phyloP scores from a whole-genome alignment of 2,329 filamentous ascomycete genomes.

The Teratosphaeria viscida region DNA sequence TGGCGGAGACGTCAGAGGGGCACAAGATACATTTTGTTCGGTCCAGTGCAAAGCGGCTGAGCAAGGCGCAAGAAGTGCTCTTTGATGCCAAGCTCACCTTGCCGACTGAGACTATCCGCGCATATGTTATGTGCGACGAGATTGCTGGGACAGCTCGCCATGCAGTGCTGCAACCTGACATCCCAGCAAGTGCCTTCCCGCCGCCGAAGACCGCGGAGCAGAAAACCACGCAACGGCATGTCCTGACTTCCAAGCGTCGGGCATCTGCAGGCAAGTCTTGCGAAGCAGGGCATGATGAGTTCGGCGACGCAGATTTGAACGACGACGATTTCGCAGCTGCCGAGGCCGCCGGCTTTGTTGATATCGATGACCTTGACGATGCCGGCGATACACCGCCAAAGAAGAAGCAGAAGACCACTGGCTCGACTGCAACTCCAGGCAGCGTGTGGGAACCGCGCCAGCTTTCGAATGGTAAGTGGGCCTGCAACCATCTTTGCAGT shows the following conservation, averaged over 20 bases:
- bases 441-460: conserved; percentile 33
- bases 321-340: conserved; percentile 43
- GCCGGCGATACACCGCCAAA: conserved; percentile 4
- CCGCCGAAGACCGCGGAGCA: conserved; percentile 11
- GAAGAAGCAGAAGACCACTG: conserved; percentile 6
- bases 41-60: conserved; percentile 53
- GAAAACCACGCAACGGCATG: conserved; percentile 1
- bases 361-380: conserved; percentile 43
- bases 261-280: conserved; percentile 2
- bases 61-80: conserved; percentile 49
- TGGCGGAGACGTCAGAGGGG: conserved; percentile 62
- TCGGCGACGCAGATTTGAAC: conserved; percentile 43
- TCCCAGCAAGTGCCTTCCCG: conserved; percentile 38
- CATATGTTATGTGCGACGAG: conserved; percentile 72
- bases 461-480: conserved; percentile 61
- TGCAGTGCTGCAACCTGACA: conserved; percentile 41
- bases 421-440: neutral
- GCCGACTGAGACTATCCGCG: conserved; percentile 50
- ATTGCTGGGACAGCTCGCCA: conserved; percentile 53
- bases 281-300: conserved; percentile 32
- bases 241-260: conserved; percentile 16
- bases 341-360: conserved; percentile 35
- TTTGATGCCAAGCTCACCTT: conserved; percentile 48
- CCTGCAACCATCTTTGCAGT: conserved; percentile 62
- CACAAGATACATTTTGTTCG: conserved; percentile 57